phyloP scores from a whole-genome alignment of 441 rosid species.

The Dalechampia spathulata region DNA sequence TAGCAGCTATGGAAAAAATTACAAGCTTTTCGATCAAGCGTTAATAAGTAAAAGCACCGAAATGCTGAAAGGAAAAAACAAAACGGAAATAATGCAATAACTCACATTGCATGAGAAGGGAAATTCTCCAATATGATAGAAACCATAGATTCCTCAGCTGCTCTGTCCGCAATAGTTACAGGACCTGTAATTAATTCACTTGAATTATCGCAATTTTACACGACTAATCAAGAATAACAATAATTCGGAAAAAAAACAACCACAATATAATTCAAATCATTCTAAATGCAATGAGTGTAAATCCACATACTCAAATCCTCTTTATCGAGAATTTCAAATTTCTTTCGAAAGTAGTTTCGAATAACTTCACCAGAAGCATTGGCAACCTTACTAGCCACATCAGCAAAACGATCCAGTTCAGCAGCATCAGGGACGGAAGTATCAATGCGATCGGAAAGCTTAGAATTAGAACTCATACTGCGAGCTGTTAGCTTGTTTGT shows the following conservation, averaged over 20 bases:
- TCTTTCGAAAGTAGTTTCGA: conserved; percentile 69
- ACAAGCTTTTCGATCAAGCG: no score
- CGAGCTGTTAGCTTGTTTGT: neutral
- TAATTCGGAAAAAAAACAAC: no score
- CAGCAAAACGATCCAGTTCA: conserved; percentile 44
- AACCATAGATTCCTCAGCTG: conserved; percentile 89
- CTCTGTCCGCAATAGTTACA: conserved; percentile 85
- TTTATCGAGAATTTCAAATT: conserved; percentile 75
- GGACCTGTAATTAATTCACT: conserved; percentile 60
- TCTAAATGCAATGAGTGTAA: no score
- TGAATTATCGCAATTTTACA: no score
- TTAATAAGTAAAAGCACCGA: no score
- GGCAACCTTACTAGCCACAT: conserved; percentile 56
- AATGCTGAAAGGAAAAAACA: no score
- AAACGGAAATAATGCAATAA: conserved; percentile 10
- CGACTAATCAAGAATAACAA: no score
- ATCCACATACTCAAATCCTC: conserved; percentile 60
- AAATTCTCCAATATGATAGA: conserved; percentile 59
- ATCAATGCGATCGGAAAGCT: conserved; percentile 11
- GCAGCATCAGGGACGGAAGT: conserved; percentile 8
- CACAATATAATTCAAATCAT: no score
- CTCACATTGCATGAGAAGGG: conserved; percentile 92
- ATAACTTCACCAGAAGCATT: conserved; percentile 90
- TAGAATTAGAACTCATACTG: conserved; percentile 39
- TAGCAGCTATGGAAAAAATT: no score